Evolutionary conservation across 768 basidiomycete species (phyloP).

Genomic region (Russula lepida): DNA sequence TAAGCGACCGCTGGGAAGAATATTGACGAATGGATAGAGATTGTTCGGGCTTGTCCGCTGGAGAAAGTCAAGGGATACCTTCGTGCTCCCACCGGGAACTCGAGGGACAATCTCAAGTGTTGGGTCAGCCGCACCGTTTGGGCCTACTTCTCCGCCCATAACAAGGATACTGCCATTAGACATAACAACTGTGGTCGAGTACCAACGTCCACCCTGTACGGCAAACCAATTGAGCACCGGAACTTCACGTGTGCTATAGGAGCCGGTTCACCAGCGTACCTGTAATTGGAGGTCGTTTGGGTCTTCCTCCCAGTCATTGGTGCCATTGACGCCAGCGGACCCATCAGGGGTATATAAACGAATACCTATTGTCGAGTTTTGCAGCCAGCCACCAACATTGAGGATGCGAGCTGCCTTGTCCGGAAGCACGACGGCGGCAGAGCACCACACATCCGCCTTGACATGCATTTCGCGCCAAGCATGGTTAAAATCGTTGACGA

Average conservation of each 20-base stretch:
- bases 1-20: slow-evolving; percentile 60
- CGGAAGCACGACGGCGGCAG: slow-evolving; percentile 62
- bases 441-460: slow-evolving; percentile 73
- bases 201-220: slow-evolving; percentile 56
- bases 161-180: slow-evolving; percentile 68
- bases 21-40: slow-evolving; percentile 66
- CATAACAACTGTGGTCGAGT: slow-evolving; percentile 57
- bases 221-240: background rate
- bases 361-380: slow-evolving; percentile 61
- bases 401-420: slow-evolving; percentile 61
- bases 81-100: slow-evolving; percentile 54
- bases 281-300: slow-evolving; percentile 48
- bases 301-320: slow-evolving; percentile 77
- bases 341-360: slow-evolving; percentile 69
- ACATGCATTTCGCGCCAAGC: slow-evolving; percentile 75
- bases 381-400: slow-evolving; percentile 67
- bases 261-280: slow-evolving; percentile 30
- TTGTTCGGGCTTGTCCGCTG: slow-evolving; percentile 70
- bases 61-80: slow-evolving; percentile 54
- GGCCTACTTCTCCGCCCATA: slow-evolving; percentile 67
- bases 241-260: background rate
- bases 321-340: slow-evolving; percentile 55
- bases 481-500: slow-evolving; percentile 35
- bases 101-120: slow-evolving; percentile 66
- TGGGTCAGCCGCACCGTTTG: slow-evolving; percentile 57